Conservation (phyloP, 2,329 filamentous ascomycete genomes). For the Neofusicoccum sp. region DNA sequence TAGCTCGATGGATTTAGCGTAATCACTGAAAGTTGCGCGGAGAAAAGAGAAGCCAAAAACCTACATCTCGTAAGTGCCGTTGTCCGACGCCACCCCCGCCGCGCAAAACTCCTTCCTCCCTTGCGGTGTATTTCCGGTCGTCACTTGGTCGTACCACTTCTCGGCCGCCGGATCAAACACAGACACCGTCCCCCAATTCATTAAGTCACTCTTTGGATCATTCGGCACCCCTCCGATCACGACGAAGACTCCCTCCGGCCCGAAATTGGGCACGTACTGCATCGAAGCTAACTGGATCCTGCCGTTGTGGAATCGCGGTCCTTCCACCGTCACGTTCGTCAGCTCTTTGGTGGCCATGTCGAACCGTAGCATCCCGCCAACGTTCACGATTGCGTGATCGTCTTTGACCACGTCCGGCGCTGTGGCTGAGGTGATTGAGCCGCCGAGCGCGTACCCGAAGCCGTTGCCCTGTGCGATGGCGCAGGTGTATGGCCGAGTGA, state of each 20-base stretch:
- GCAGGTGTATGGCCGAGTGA: slow-evolving; percentile 16
- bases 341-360: slow-evolving; percentile 17
- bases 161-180: slow-evolving; percentile 13
- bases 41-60: not conserved
- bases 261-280: slow-evolving; percentile 21
- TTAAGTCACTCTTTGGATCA: not conserved
- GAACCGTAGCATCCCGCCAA: slow-evolving; percentile 22
- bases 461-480: slow-evolving; percentile 20
- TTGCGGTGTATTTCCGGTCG: slow-evolving; percentile 8
- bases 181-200: not conserved
- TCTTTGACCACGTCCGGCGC: not conserved
- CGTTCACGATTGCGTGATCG: not conserved
- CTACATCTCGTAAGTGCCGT: slow-evolving; percentile 18
- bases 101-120: slow-evolving; percentile 19
- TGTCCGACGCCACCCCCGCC: slow-evolving; percentile 14
- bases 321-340: slow-evolving; percentile 15
- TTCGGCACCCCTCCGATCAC: slow-evolving; percentile 14
- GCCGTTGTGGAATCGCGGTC: slow-evolving; percentile 7
- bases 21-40: not conserved
- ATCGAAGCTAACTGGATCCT: slow-evolving; percentile 1
- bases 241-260: slow-evolving; percentile 20
- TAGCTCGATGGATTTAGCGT: not conserved
- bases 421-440: not conserved
- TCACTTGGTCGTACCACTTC: slow-evolving; percentile 13
- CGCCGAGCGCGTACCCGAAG: slow-evolving; percentile 22